Conservation (phyloP, 352 stramenopile species). For the Peronospora destructor region DNA sequence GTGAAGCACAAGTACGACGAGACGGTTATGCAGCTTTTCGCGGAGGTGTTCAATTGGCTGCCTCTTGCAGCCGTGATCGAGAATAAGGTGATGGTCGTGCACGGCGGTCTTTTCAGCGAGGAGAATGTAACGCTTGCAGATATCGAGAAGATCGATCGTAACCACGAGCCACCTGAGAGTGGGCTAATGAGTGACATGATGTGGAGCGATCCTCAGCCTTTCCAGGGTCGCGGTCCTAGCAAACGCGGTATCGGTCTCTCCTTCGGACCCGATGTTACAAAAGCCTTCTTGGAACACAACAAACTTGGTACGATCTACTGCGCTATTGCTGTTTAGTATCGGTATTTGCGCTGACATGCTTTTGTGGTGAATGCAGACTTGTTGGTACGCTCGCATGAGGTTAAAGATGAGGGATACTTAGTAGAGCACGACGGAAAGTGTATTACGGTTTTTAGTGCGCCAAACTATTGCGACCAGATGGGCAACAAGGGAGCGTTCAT, state of each 20-base stretch:
- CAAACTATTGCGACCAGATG: slow-evolving; percentile 99
- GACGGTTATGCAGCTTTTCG: slow-evolving; percentile 98
- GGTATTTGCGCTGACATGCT: slow-evolving; percentile 4
- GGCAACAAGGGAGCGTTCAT: slow-evolving; percentile 99
- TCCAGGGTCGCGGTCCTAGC: slow-evolving; percentile 89
- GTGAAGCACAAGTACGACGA: slow-evolving; percentile 99
- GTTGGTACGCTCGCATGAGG: slow-evolving; percentile 97
- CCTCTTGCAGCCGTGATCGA: slow-evolving; percentile 93
- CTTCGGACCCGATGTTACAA: slow-evolving; percentile 97
- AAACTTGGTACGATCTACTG: slow-evolving; percentile 69
- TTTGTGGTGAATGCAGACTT: slow-evolving; percentile 55
- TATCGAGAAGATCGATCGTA: slow-evolving; percentile 94
- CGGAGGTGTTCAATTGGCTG: slow-evolving; percentile 97
- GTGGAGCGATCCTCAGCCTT: slow-evolving; percentile 96
- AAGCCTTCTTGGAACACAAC: slow-evolving; percentile 94
- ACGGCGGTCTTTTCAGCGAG: slow-evolving; percentile 94
- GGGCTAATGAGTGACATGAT: slow-evolving; percentile 90
- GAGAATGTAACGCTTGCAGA: slow-evolving; percentile 91
- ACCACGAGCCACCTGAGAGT: slow-evolving; percentile 91
- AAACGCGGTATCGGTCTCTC: slow-evolving; percentile 96
- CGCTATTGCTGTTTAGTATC: not conserved
- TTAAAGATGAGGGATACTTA: slow-evolving; percentile 98
- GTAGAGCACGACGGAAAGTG: slow-evolving; percentile 98
- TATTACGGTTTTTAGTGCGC: slow-evolving; percentile 98
- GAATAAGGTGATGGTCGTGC: slow-evolving; percentile 93